Evolutionary conservation across 78 protist genomes (phyloP).

Genomic region (slime mould (Dictyostelium discoideum)): dicty_2.7 NC_007090.3:1206501-1207000

Average conservation of each 20-base stretch:
- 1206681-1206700: slow-evolving; percentile 87
- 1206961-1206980: slow-evolving; percentile 95
- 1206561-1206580: slow-evolving; percentile 67
- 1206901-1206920: slow-evolving; percentile 94
- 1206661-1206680: slow-evolving; percentile 77
- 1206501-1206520: slow-evolving; percentile 36
- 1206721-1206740: slow-evolving; percentile 85
- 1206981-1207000: slow-evolving; percentile 63
- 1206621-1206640: slow-evolving; percentile 32
- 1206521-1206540: slow-evolving; percentile 56
- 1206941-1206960: slow-evolving; percentile 90
- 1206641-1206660: slow-evolving; percentile 74
- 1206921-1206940: slow-evolving; percentile 84
- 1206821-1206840: slow-evolving; percentile 83
- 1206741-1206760: slow-evolving; percentile 95
- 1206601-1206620: slow-evolving; percentile 12
- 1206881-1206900: slow-evolving; percentile 93
- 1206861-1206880: slow-evolving; percentile 92
- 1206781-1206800: slow-evolving; percentile 85
- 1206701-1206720: slow-evolving; percentile 48
- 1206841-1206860: slow-evolving; percentile 89
- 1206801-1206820: slow-evolving; percentile 6
- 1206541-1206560: slow-evolving; percentile 48
- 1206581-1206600: slow-evolving; percentile 27
- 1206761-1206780: slow-evolving; percentile 92